Conservation (phyloP, 2,329 filamentous ascomycete genomes). For the Seiridium cupressi region DNA sequence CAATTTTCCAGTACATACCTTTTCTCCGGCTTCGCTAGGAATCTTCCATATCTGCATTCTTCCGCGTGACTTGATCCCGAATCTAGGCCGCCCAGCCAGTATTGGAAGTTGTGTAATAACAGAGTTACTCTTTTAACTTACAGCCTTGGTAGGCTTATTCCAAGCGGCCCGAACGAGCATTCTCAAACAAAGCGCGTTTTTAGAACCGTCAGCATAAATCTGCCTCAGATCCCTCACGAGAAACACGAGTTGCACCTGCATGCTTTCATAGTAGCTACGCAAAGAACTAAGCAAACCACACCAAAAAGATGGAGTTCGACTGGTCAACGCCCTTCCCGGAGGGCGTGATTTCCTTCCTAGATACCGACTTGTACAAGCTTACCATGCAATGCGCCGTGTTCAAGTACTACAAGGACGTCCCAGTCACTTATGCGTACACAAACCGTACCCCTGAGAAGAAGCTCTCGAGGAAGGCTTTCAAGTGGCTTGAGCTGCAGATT, state of each 20-base stretch:
- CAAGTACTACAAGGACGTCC: conserved; percentile 81
- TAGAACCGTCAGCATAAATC: too few species aligned
- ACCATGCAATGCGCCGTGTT: conserved; percentile 98
- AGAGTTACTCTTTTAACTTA: too few species aligned
- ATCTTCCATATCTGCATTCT: background rate
- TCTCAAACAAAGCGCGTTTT: too few species aligned
- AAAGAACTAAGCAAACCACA: conserved; percentile 5
- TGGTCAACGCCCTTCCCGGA: conserved; percentile 67
- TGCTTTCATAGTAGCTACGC: background rate
- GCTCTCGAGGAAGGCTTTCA: conserved; percentile 76
- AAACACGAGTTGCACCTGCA: too few species aligned
- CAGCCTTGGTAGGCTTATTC: too few species aligned
- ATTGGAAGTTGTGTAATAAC: too few species aligned
- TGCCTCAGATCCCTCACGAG: too few species aligned
- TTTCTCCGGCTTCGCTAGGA: background rate
- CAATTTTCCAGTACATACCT: background rate
- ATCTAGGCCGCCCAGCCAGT: background rate
- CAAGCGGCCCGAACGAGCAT: too few species aligned
- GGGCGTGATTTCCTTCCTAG: conserved; percentile 78
- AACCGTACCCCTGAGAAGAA: conserved; percentile 95
- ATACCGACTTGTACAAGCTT: conserved; percentile 89
- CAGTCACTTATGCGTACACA: conserved; percentile 90
- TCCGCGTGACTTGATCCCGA: background rate
- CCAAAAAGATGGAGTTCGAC: conserved; percentile 58
- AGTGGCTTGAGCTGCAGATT: conserved; percentile 83